Percentiles rank a stretch among this genome's conserved stretches.
These are phyloP conservation scores for Stagonosporopsis chrysanthemi DNA, from an alignment of 2,329 filamentous ascomycete genomes.

Conservation along the genomic window DNA sequence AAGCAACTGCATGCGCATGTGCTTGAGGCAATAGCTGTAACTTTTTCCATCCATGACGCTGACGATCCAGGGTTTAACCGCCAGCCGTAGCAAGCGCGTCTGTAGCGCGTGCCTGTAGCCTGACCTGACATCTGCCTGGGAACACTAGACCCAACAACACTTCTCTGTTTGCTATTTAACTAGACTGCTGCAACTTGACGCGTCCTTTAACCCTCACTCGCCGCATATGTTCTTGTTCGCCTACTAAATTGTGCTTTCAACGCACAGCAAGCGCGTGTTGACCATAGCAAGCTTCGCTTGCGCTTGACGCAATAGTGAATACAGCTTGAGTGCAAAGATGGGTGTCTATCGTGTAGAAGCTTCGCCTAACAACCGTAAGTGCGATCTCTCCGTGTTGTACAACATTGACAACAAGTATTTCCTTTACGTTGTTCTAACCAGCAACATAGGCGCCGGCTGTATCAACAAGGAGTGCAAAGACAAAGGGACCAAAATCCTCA, in stretches of 20 bases:
- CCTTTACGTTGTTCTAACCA: not conserved
- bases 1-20: constrained; percentile 28
- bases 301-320: constrained; percentile 9
- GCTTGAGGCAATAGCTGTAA: constrained; percentile 25
- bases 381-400: not conserved
- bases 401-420: not conserved
- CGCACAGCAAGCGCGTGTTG: not conserved
- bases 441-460: constrained; percentile 60
- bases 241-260: not conserved
- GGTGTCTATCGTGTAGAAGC: constrained; percentile 40
- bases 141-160: constrained; percentile 3
- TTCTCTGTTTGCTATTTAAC: constrained; percentile 6
- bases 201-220: not conserved
- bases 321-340: constrained; percentile 24
- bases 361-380: constrained; percentile 62
- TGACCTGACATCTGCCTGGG: constrained; percentile 18
- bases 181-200: constrained; percentile 1
- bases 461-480: constrained; percentile 76
- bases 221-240: not conserved
- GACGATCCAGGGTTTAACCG: constrained; percentile 20
- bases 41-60: constrained; percentile 40
- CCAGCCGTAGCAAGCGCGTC: constrained; percentile 19
- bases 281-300: not conserved
- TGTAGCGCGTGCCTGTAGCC: constrained; percentile 15
- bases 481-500: constrained; percentile 71